Evolutionary conservation across 2,329 filamentous ascomycete genomes (phyloP).

Genomic region (Penicillium vulpinum): DNA sequence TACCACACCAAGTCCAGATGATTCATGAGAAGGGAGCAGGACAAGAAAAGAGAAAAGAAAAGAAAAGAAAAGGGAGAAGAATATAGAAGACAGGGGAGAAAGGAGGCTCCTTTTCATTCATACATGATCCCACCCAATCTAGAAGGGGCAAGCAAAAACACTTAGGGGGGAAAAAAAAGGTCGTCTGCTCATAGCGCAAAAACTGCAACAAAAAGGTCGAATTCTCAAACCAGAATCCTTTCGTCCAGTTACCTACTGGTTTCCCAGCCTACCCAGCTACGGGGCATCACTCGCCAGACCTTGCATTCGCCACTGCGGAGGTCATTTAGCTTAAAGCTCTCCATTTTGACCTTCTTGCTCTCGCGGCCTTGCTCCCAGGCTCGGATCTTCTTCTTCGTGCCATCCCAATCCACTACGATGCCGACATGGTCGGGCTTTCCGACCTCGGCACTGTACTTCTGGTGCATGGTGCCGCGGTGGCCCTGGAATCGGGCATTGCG

Average conservation of each 20-base stretch:
- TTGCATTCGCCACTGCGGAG: slow-evolving; percentile 90
- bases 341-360: slow-evolving; percentile 87
- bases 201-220: not conserved
- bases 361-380: slow-evolving; percentile 95
- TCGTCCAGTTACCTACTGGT: slow-evolving; percentile 13
- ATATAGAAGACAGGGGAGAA: slow-evolving; percentile 6
- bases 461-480: slow-evolving; percentile 91
- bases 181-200: slow-evolving; percentile 13
- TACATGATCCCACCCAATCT: slow-evolving; percentile 19
- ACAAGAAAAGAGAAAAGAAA: slow-evolving; percentile 10
- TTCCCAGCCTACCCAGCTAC: slow-evolving; percentile 90
- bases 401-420: slow-evolving; percentile 94
- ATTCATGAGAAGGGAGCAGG: slow-evolving; percentile 2
- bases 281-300: slow-evolving; percentile 93
- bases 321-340: slow-evolving; percentile 93
- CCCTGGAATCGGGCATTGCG: slow-evolving; percentile 94
- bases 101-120: slow-evolving; percentile 18
- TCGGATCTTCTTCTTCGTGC: slow-evolving; percentile 94
- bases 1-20: slow-evolving; percentile 18
- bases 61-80: slow-evolving; percentile 7
- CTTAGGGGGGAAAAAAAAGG: slow-evolving; percentile 8
- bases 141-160: slow-evolving; percentile 10
- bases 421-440: slow-evolving; percentile 87
- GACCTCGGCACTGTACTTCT: slow-evolving; percentile 86
- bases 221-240: not conserved